Percentiles rank a stretch among this genome's conserved stretches.
Evolutionary conservation across 2,329 filamentous ascomycete species (phyloP).

Genomic region (Ceratocystis papillata): DNA sequence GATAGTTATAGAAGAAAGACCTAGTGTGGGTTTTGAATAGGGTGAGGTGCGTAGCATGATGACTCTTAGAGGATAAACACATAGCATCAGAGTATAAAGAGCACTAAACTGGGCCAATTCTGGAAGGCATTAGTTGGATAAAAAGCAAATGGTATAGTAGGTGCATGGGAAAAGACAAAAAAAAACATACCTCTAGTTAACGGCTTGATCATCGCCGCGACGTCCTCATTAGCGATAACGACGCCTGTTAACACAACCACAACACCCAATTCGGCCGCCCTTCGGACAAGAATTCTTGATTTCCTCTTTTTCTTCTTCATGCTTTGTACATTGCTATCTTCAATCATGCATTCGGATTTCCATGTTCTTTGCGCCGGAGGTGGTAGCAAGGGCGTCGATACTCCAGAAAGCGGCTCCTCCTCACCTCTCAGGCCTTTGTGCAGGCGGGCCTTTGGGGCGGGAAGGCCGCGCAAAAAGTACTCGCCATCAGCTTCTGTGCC

Average conservation of each 20-base stretch:
- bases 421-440: constrained; percentile 66
- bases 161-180: no score
- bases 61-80: constrained; percentile 52
- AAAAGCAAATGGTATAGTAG: not conserved
- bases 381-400: constrained; percentile 46
- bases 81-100: constrained; percentile 35
- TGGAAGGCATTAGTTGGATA: constrained; percentile 27
- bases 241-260: constrained; percentile 41
- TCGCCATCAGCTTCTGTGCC: constrained; percentile 95
- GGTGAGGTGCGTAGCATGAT: constrained; percentile 37
- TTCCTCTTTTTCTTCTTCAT: constrained; percentile 31
- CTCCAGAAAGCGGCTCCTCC: constrained; percentile 44
- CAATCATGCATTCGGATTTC: constrained; percentile 28
- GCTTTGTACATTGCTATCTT: constrained; percentile 16
- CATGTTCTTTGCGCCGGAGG: constrained; percentile 32
- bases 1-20: constrained; percentile 40
- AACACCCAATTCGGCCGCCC: constrained; percentile 43
- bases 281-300: constrained; percentile 42
- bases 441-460: constrained; percentile 59
- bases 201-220: constrained; percentile 25
- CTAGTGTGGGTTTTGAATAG: constrained; percentile 33
- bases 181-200: constrained; percentile 11
- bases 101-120: constrained; percentile 36
- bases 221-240: constrained; percentile 39
- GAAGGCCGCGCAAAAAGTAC: constrained; percentile 72